Evolutionary conservation across 768 basidiomycete species (phyloP), one percentile per base, ranked within the genome.

Genomic region (Boletus speciosus): DNA sequence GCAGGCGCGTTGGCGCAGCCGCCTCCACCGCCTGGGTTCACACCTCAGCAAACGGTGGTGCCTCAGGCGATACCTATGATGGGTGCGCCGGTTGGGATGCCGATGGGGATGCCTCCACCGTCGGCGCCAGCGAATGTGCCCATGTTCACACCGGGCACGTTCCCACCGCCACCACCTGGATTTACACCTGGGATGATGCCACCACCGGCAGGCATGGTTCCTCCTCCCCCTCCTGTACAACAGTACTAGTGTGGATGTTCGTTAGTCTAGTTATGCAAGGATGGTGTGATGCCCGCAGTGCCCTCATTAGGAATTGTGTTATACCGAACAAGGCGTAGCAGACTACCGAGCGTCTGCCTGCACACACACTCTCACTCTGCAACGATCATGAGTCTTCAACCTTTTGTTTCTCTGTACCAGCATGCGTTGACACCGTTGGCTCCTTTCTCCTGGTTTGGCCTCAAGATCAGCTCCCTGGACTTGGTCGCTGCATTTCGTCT

Each of bases 1-100:
- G 93, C 93, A 10, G 93, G 93, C 37, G 87, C 81, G 15, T 79
- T 97, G 51, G 89, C 92, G 4, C 85, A 82, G 46, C 88, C 89
- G 0, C 85, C 88, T 2, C 90, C 91, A 0, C 90, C 90, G 0
- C 82, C 87, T 47, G 90, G 90, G 10, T 91, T 91, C 54, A 80
- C 84, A 0, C 81, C 83, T 19, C 87, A 88, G 61, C 85, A 86
- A 65, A 83, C 85, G 5, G 76, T 87, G 38, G 73, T 85, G 58
- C 81, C 81, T 21, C 72, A 65, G 44, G 56, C 55, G 4, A 71
- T 74, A 60, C 68, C 68, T 53, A 66, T 71, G 61, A 74, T 74
- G 73, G 66, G 64, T 43, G 63, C 50, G 31, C 66, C 69, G 1
- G 65, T 57, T n/a, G 67, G 62, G 21, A 64, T 70, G 56, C 63